A percentile compares a stretch with the other conserved stretches of the same genome.
Evolutionary conservation across 495 filamentous ascomycete genomes (phyloP).

Genomic region (Aspergillus bertholletiae): DNA sequence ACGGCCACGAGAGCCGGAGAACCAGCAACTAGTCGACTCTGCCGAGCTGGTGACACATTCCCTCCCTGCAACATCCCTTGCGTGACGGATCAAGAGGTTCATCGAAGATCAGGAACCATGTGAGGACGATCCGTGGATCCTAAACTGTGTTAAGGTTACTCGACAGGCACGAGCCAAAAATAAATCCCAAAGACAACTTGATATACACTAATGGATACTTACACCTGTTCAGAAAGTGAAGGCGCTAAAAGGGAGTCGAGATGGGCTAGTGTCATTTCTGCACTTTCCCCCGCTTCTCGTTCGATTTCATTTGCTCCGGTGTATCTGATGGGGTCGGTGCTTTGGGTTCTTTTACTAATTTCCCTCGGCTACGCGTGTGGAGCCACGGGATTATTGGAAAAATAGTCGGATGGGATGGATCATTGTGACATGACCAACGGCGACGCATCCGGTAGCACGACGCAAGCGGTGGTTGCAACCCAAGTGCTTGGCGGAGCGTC

Average conservation of each 20-base stretch:
- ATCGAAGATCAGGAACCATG: conserved; percentile 11
- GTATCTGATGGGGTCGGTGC: not conserved
- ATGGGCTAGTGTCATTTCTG: not conserved
- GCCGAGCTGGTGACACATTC: no score
- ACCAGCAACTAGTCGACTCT: no score
- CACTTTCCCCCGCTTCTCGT: not conserved
- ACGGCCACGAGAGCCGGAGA: no score
- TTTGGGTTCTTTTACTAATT: not conserved
- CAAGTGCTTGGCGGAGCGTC: not conserved
- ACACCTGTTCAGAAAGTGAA: no score
- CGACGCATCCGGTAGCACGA: conserved; percentile 11
- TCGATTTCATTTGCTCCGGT: not conserved
- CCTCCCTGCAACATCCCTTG: not conserved
- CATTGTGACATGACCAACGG: conserved; percentile 13
- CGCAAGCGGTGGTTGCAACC: conserved; percentile 7
- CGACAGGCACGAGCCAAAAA: conserved; percentile 1
- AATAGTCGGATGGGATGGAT: conserved; percentile 3
- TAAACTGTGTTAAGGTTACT: not conserved
- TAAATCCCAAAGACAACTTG: no score
- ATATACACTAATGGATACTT: no score
- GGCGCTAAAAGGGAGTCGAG: not conserved
- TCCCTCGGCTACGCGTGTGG: not conserved
- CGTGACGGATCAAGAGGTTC: not conserved
- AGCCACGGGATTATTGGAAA: conserved; percentile 12
- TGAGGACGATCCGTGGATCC: conserved; percentile 16